Evolutionary conservation across 805 yeast genomes (phyloP).

Genomic region (Yamadazyma phyllophila): DNA sequence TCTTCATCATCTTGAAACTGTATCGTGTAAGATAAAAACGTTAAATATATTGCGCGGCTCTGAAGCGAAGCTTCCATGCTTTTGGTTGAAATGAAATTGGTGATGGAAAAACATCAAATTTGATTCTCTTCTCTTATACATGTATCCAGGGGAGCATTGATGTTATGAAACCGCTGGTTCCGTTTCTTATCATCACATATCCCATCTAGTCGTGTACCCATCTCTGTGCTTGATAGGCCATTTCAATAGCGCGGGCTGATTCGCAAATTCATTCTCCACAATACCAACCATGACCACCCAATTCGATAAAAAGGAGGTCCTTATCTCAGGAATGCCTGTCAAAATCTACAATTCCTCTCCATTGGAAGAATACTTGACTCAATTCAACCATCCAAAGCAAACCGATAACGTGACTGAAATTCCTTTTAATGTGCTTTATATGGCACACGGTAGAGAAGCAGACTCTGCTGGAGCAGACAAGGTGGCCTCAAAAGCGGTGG

Average conservation of each 20-base stretch:
- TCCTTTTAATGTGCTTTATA: conserved; percentile 40
- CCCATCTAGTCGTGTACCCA: neutral
- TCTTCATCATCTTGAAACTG: conserved; percentile 14
- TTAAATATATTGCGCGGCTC: neutral
- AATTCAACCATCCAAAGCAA: conserved; percentile 12
- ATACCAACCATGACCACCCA: neutral
- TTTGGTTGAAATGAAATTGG: too few relatives aligned
- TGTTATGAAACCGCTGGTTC: too few relatives aligned
- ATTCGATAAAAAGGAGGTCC: conserved; percentile 16
- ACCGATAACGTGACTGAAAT: conserved; percentile 17
- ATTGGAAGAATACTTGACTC: conserved; percentile 25
- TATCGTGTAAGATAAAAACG: neutral
- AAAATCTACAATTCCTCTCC: conserved; percentile 41
- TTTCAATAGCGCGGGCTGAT: too few relatives aligned
- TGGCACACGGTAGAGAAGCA: conserved; percentile 47
- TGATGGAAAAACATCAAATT: too few relatives aligned
- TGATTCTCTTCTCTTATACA: too few relatives aligned
- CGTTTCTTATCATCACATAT: too few relatives aligned
- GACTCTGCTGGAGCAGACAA: conserved; percentile 37
- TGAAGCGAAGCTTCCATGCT: too few relatives aligned
- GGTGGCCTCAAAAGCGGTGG: conserved; percentile 37
- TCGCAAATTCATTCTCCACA: too few relatives aligned
- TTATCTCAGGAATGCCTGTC: conserved; percentile 48
- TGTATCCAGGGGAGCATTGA: too few relatives aligned
- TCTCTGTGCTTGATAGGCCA: too few relatives aligned